Base-by-base conservation (phyloP, 805 yeast genomes). In the Starmerella vaccinii region DNA sequence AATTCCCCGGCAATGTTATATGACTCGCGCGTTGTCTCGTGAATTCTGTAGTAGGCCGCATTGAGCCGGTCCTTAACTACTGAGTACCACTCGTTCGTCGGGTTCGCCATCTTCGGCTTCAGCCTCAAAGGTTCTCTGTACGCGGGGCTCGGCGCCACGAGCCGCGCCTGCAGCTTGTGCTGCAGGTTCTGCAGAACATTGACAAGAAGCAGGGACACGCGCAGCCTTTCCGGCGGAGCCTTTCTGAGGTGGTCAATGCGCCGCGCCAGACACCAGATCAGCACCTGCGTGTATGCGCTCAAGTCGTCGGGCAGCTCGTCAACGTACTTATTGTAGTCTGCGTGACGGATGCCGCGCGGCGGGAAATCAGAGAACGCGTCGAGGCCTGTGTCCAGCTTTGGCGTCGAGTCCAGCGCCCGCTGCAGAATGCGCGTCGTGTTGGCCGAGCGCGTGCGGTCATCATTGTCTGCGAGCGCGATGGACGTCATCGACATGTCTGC, bases 231-330 rank as follows among this genome's bases (percentile, higher is more conserved):
- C 12, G 49, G 49, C 9, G 52, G 53, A 2, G 43, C n/a, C 30
- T 42, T 26, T 7, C 34, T 29, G 15, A 48, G 21, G 9, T 23
- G 39, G 10, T 35, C 53, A 12, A 53, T 44, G 19, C 55, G 53
- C 12, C 50, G 45, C 12, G 15, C 23, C 15, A 57, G 42, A 26
- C 52, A 50, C 60, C 60, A 57, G 19, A 57, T 53, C 13, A 57
- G 41, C 7, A 55, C 55, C 43, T 57, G 60, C 18, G 54, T 51
- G 46, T 47, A 52, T 21, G 43, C 34, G 19, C 33, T 27, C 26
- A 6, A 8, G 15, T 43, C 39, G 12, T 35, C 35, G 19, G 32
- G 43, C 16, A 49, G 22, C 19, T 33, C 16, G 5, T 12, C 42
- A 1, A 46, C 43, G 35, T 45, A 33, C 23, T 24, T 22, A n/a